These are phyloP conservation scores for Orobanche coerulescens DNA, from an alignment of 257 asterid species.

Conservation along the genomic window DNA sequence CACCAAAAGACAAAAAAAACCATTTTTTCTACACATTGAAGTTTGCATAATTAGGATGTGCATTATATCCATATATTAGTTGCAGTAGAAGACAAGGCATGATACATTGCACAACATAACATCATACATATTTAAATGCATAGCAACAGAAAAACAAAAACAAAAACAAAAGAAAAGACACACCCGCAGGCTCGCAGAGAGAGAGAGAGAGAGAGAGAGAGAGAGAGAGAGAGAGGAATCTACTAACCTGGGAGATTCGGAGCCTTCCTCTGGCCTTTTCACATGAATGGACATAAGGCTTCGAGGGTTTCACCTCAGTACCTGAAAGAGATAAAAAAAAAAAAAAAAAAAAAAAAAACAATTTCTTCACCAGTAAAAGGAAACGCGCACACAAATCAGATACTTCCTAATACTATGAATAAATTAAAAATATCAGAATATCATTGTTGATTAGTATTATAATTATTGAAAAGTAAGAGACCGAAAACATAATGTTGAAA, in stretches of 20 bases:
- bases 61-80: neutral
- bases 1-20: neutral
- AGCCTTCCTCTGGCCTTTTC: conserved; percentile 57
- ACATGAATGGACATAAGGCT: conserved; percentile 52
- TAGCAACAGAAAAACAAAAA: neutral
- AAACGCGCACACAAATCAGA: neutral
- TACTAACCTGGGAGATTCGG: conserved; percentile 67
- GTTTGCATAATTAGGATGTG: neutral
- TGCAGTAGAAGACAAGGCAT: neutral
- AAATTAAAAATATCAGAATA: neutral
- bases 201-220: no score
- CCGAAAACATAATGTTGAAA: no score
- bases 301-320: conserved; percentile 66
- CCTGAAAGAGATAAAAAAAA: conserved; percentile 38
- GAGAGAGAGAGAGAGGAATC: no score
- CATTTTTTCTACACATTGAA: neutral
- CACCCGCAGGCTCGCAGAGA: no score
- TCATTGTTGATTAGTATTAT: no score
- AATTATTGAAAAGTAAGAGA: no score
- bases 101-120: neutral
- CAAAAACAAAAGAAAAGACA: no score
- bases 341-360: neutral
- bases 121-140: neutral
- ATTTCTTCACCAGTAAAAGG: neutral
- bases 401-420: neutral